phyloP scores from a whole-genome alignment of 257 asterid genomes.

The Fraxinus cuspidata region DNA sequence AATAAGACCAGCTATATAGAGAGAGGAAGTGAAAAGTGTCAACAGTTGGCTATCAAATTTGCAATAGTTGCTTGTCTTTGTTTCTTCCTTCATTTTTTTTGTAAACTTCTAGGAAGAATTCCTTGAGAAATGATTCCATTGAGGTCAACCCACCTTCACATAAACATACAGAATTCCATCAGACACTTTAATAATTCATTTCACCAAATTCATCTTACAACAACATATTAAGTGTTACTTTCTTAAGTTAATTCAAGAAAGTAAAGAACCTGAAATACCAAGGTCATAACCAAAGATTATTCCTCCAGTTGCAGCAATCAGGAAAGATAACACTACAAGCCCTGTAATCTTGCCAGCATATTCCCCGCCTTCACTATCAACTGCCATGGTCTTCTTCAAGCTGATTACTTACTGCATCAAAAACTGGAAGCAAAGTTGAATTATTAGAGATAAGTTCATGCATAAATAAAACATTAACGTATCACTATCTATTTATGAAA shows the following conservation, averaged over 20 bases:
- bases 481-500: background rate
- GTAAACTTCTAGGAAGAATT: slow-evolving; percentile 49
- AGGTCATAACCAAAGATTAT: slow-evolving; percentile 46
- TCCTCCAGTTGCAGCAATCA: slow-evolving; percentile 53
- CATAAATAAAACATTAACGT: too few relatives aligned
- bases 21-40: slow-evolving; percentile 52
- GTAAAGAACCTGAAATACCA: slow-evolving; percentile 46
- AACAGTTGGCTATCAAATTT: slow-evolving; percentile 49
- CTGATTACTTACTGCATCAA: too few relatives aligned
- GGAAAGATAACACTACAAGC: slow-evolving; percentile 43
- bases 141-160: slow-evolving; percentile 59
- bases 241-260: background rate
- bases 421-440: too few relatives aligned
- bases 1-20: slow-evolving; percentile 56
- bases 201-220: too few relatives aligned
- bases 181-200: background rate
- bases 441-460: too few relatives aligned
- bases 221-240: too few relatives aligned
- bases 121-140: slow-evolving; percentile 51
- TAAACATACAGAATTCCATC: background rate
- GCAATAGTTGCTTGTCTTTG: slow-evolving; percentile 50
- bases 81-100: slow-evolving; percentile 35
- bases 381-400: slow-evolving; percentile 18
- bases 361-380: slow-evolving; percentile 21
- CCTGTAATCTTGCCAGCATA: slow-evolving; percentile 40